Percentiles rank a stretch among this genome's conserved stretches.
phyloP scores from a whole-genome alignment of 1,284 basidiomycete species.

The Sanghuangporus sanghuang region DNA sequence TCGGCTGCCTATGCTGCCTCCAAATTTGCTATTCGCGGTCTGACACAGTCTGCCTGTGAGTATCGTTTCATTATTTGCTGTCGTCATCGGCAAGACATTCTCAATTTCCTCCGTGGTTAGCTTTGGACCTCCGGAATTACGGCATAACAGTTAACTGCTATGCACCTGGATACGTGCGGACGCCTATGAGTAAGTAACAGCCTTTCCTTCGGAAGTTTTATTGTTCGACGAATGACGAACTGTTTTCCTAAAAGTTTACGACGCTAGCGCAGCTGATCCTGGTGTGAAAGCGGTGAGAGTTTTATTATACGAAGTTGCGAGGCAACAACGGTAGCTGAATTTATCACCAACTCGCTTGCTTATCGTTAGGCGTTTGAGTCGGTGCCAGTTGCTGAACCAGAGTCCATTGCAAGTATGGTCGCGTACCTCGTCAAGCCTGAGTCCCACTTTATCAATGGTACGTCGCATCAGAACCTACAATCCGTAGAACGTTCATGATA shows the following conservation, averaged over 20 bases:
- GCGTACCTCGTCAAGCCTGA: constrained; percentile 10
- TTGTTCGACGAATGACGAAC: neutral
- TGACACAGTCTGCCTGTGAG: constrained; percentile 14
- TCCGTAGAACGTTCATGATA: neutral
- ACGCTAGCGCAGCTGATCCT: neutral
- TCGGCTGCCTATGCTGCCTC: constrained; percentile 10
- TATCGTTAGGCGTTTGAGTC: neutral
- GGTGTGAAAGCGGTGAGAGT: neutral
- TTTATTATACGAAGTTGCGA: neutral
- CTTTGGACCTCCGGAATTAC: constrained; percentile 17
- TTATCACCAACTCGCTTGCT: neutral
- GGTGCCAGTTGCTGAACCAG: neutral
- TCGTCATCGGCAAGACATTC: neutral
- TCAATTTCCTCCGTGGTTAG: constrained; percentile 2
- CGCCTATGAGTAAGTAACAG: constrained; percentile 4
- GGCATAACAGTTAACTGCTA: constrained; percentile 18
- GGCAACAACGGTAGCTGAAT: neutral
- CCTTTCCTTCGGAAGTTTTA: neutral
- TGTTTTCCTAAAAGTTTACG: neutral
- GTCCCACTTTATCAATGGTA: constrained; percentile 7
- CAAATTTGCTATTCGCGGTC: constrained; percentile 12
- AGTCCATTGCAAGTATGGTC: constrained; percentile 7
- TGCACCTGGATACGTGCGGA: constrained; percentile 12
- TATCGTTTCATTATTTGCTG: neutral
- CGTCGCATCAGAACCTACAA: neutral